Conservation (phyloP, 805 yeast species). For the Nakazawaea wyomingensis region DNA sequence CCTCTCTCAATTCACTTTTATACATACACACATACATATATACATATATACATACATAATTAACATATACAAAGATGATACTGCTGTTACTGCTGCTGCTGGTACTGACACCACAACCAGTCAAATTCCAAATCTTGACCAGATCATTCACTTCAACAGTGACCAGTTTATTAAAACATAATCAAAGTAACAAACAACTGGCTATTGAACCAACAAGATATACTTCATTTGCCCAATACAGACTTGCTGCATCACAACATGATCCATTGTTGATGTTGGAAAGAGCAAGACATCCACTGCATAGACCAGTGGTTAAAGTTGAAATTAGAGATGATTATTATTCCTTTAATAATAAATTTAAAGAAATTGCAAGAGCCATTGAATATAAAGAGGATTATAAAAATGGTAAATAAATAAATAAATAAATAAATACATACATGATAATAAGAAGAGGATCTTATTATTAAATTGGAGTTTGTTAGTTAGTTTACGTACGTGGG, state of each 20-base stretch:
- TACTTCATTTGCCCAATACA: slow-evolving; percentile 12
- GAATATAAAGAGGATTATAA: slow-evolving; percentile 9
- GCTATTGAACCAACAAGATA: slow-evolving; percentile 5
- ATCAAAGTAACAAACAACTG: neutral
- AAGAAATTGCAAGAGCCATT: slow-evolving; percentile 11
- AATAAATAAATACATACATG: too few species aligned
- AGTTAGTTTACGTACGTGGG: too few species aligned
- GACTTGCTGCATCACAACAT: slow-evolving; percentile 9
- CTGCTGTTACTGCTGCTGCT: neutral
- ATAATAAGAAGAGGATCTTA: too few species aligned
- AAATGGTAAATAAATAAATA: neutral
- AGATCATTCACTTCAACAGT: neutral
- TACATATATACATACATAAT: too few species aligned
- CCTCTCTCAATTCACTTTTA: neutral
- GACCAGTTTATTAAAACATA: neutral
- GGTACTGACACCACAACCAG: neutral
- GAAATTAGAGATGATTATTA: slow-evolving; percentile 9
- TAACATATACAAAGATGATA: neutral
- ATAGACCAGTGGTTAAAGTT: neutral
- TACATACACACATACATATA: neutral
- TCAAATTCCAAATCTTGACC: too few species aligned
- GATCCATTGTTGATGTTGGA: slow-evolving; percentile 8
- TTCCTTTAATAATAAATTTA: slow-evolving; percentile 9
- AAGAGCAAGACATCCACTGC: neutral
- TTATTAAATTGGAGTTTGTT: neutral